Evolutionary conservation across 148 eudicot genomes (phyloP), one percentile per base, ranked within the genome.

Genomic region (Dysphania ambrosioides): DNA sequence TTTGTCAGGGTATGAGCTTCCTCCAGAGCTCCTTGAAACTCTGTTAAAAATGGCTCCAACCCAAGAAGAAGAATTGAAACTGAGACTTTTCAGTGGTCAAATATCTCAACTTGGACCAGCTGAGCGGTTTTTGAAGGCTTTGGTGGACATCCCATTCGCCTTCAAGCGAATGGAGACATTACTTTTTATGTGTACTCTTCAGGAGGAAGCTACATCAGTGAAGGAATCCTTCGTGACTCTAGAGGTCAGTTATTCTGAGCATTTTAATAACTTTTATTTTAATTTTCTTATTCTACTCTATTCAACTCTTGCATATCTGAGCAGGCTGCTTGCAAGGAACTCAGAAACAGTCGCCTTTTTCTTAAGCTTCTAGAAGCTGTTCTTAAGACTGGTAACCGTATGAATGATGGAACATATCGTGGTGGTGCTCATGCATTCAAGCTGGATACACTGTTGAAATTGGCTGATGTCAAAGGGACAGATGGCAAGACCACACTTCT

Each of bases 331-430:
- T 90, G 90, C 81, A 82, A 82, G 70, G 89, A 90, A 75, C 90
- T 88, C 59, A 82, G 77, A 69, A 86, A 75, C 66, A 88, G 88
- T 72, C 81, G 96, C 58, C 87, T 90, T 61, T 90, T 88, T 79
- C 90, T 87, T 59, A 90, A 90, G 83, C 96, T 90, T 77, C 83
- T 90, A 49, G 96, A 90, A 79, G 96, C 96, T 70, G 96, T 90
- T 72, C 85, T 90, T 53, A 90, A 90, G 83, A 88, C 96, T 4
- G 92, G 96, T 44, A 90, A 90, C 65, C 92, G 96, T 69, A 90
- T 90, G 96, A 90, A 90, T 58, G 85, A 70, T 63, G 96, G 96
- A 70, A 88, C 96, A 66, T 87, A 84, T 70, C 90, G 96, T 60
- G 96, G 96, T 21, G 88, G 89, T 44, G 96, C 96, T 41, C 89